Percentiles rank a stretch among this genome's conserved stretches.
These are phyloP conservation scores for Nothomitra cinnamomea DNA, from an alignment of 2,329 filamentous ascomycete species.

Conservation along the genomic window DNA sequence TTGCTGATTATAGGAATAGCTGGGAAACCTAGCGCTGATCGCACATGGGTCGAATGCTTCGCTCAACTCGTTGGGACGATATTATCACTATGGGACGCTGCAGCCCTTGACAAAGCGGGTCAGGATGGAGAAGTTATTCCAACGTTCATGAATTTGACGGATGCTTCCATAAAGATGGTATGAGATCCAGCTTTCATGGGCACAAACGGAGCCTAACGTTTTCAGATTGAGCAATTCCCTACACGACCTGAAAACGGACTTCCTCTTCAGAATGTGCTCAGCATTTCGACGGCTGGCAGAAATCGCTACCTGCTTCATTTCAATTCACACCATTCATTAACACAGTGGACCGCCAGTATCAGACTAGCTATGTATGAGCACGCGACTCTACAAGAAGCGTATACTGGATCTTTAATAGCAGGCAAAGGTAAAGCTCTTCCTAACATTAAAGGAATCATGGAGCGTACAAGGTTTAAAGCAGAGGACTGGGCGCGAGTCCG, in stretches of 20 bases:
- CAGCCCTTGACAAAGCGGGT: slow-evolving; percentile 73
- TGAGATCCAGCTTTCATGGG: neutral
- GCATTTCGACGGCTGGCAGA: slow-evolving; percentile 84
- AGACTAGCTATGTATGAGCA: slow-evolving; percentile 90
- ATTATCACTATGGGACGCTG: slow-evolving; percentile 86
- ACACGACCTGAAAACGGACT: slow-evolving; percentile 62
- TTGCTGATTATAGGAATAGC: slow-evolving; percentile 32
- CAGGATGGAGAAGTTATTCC: slow-evolving; percentile 73
- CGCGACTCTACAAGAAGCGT: slow-evolving; percentile 82
- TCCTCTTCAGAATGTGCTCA: slow-evolving; percentile 83
- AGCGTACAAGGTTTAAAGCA: slow-evolving; percentile 55
- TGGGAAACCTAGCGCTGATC: slow-evolving; percentile 68
- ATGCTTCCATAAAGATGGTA: slow-evolving; percentile 98
- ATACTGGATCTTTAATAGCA: slow-evolving; percentile 87
- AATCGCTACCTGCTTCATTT: slow-evolving; percentile 95
- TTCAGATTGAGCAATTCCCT: slow-evolving; percentile 71
- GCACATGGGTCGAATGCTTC: slow-evolving; percentile 93
- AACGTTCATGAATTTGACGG: slow-evolving; percentile 90
- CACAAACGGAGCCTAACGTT: neutral
- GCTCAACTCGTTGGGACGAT: slow-evolving; percentile 92
- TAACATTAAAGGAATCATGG: slow-evolving; percentile 80
- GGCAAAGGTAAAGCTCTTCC: slow-evolving; percentile 83
- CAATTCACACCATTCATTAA: slow-evolving; percentile 80
- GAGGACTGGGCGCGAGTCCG: slow-evolving; percentile 92
- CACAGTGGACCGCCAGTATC: slow-evolving; percentile 92